Base-by-base conservation (phyloP, 768 basidiomycete species). In the button mushroom (Agaricus bisporus) region DNA sequence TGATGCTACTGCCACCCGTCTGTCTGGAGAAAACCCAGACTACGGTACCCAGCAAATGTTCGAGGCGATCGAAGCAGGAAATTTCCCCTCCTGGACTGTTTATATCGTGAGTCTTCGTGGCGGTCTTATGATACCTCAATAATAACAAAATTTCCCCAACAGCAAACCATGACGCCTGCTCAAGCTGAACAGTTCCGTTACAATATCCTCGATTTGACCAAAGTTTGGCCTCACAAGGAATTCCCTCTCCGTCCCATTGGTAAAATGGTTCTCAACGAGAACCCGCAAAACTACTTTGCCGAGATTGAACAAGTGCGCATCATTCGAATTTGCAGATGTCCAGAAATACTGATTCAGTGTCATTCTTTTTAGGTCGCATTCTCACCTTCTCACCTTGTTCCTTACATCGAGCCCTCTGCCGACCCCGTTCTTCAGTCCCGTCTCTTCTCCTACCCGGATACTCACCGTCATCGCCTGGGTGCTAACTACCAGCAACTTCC, bases 371-470 rank as follows among this genome's bases (percentile, higher is more conserved):
- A 54, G 53, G 75, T 72, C 55, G 93, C 93, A 2, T 95, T 91
- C 77, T 81, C 91, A 17, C 95, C 95, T 0, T 88, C 91, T 0
- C 95, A 98, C 69, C 72, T 83, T 46, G 68, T 95, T 9, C 91
- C 89, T 1, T 95, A 93, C 70, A 81, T 94, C 59, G 95, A 97
- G 74, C 80, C 92, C 38, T 86, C 89, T 4, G 81, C 85, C 18
- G 95, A 98, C 70, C 95, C 95, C 20, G 90, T 98, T 60, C 78
- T 98, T 59, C 94, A 98, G 66, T 88, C 89, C 18, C 90, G 95
- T 51, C 80, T 97, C 45, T 98, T 97, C 83, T 91, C 91, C 4
- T 98, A 98, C 76, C 86, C 87, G 3, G 89, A 91, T 64, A 90
- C 89, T 36, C 88, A 91, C 66, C 86, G 88, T 54, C 84, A 91